These are phyloP conservation scores for Hypoxylon sp. DNA, from an alignment of 2,329 filamentous ascomycete species.

Conservation along the genomic window DNA sequence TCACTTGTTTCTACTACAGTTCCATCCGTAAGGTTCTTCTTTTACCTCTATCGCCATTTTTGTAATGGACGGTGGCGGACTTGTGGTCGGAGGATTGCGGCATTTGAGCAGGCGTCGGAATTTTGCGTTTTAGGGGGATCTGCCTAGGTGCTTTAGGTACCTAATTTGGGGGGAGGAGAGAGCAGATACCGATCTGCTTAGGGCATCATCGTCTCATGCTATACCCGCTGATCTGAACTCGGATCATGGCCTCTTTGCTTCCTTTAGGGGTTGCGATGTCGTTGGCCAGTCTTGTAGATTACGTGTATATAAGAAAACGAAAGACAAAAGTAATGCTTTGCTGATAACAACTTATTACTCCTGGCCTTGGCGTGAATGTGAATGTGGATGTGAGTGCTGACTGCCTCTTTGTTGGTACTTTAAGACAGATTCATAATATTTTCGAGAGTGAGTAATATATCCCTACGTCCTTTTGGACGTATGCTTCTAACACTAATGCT, in stretches of 20 bases:
- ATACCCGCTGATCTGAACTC: conserved; percentile 4
- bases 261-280: neutral
- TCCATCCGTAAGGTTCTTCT: neutral
- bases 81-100: conserved; percentile 14
- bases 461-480: too few species aligned
- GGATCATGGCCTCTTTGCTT: conserved; percentile 8
- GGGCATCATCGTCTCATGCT: conserved; percentile 11
- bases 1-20: neutral
- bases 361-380: neutral
- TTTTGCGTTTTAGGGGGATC: conserved; percentile 3
- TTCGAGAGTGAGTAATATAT: too few species aligned
- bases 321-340: conserved; percentile 15
- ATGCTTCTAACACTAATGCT: too few species aligned
- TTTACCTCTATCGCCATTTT: neutral
- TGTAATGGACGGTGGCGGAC: conserved; percentile 6
- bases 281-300: conserved; percentile 24
- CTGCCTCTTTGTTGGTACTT: too few species aligned
- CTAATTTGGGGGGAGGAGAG: neutral
- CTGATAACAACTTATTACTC: neutral
- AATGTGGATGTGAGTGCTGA: neutral
- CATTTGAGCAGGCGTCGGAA: conserved; percentile 26
- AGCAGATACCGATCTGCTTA: neutral
- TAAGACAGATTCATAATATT: too few species aligned
- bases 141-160: neutral
- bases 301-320: conserved; percentile 17